Evolutionary conservation across 169 alveolate species (phyloP).

Genomic region (Plasmodium malariae): DNA sequence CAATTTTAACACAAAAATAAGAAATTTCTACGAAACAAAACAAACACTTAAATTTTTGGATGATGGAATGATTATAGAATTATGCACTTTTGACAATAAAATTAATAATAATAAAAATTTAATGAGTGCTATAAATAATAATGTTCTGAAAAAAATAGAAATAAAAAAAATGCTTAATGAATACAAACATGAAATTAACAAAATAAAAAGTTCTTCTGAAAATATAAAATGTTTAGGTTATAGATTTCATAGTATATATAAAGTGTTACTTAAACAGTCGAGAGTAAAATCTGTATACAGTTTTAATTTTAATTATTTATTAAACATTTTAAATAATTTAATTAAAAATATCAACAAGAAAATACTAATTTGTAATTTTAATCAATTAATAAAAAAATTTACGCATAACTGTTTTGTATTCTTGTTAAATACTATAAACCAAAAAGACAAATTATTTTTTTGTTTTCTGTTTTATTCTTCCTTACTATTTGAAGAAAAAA

Average conservation of each 20-base stretch:
- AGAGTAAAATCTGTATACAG: slow-evolving; percentile 19
- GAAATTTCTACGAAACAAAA: slow-evolving; percentile 69
- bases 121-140: slow-evolving; percentile 54
- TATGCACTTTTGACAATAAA: slow-evolving; percentile 49
- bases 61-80: slow-evolving; percentile 68
- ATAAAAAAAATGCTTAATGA: slow-evolving; percentile 71
- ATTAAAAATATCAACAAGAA: slow-evolving; percentile 70
- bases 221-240: slow-evolving; percentile 47
- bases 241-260: slow-evolving; percentile 63
- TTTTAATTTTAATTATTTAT: slow-evolving; percentile 62
- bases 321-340: slow-evolving; percentile 51
- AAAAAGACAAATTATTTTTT: slow-evolving; percentile 47
- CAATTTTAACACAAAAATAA: slow-evolving; percentile 65
- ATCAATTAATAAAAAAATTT: slow-evolving; percentile 70
- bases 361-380: slow-evolving; percentile 71
- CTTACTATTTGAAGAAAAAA: slow-evolving; percentile 56
- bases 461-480: slow-evolving; percentile 53
- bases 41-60: slow-evolving; percentile 72
- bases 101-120: slow-evolving; percentile 33
- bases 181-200: slow-evolving; percentile 62
- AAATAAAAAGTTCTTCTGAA: slow-evolving; percentile 58
- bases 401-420: slow-evolving; percentile 67
- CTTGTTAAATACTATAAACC: slow-evolving; percentile 43
- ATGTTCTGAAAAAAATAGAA: slow-evolving; percentile 61
- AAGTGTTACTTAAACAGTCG: slow-evolving; percentile 35